A percentile compares a stretch with the other conserved stretches of the same genome.
phyloP scores from a whole-genome alignment of 768 basidiomycete genomes.

The Cystofilobasidium ferigula region DNA sequence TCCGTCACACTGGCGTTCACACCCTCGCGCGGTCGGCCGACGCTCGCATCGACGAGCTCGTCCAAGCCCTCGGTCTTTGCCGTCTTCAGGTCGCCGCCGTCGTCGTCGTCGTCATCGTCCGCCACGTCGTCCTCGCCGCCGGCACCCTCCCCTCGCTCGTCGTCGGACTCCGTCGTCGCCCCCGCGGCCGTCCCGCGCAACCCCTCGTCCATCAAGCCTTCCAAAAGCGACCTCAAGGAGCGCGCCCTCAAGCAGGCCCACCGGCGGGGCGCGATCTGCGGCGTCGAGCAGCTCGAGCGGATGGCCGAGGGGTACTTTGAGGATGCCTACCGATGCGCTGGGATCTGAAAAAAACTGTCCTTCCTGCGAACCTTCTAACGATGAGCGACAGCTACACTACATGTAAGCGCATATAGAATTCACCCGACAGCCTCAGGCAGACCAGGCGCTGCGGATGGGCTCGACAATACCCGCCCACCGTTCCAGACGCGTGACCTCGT shows the following conservation, averaged over 20 bases:
- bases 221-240: background rate
- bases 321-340: conserved; percentile 1
- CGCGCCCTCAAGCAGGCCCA: background rate
- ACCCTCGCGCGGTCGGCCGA: background rate
- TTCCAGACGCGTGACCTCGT: conserved; percentile 57
- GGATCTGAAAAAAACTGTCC: background rate
- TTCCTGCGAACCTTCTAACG: background rate
- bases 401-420: background rate
- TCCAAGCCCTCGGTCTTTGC: background rate
- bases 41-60: background rate
- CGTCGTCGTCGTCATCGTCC: background rate
- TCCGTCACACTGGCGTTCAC: background rate
- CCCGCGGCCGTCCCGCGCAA: background rate
- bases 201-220: background rate
- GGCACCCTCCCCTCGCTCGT: background rate
- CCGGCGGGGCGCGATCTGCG: background rate
- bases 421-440: conserved; percentile 2
- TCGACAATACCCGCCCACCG: conserved; percentile 58
- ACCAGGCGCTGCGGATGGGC: conserved; percentile 70
- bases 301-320: background rate
- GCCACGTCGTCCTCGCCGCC: background rate
- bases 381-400: background rate
- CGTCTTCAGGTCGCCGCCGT: too few species aligned
- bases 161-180: background rate
- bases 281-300: background rate